Evolutionary conservation across 2,329 filamentous ascomycete species (phyloP), one percentile per base, ranked within the genome.

Genomic region (Pseudopithomyces maydicus): DNA sequence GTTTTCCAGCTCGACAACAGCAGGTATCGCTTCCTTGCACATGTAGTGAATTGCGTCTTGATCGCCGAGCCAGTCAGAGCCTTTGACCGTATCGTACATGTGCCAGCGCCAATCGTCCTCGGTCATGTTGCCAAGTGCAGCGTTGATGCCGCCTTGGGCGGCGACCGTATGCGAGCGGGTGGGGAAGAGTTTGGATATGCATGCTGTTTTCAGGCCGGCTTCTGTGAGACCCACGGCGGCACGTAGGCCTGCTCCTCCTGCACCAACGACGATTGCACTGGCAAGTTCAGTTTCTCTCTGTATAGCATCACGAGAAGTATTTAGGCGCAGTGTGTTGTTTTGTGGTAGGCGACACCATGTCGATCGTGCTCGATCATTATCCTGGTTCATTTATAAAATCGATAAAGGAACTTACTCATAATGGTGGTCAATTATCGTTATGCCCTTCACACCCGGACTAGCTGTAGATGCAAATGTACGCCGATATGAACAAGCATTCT

Each of bases 141-240:
- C 35, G 36, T 50, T 50, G 22, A 41, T 48, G 61, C 86, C 86
- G 61, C 86, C 85, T 74, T 88, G 86, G 22, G 86, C 86, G n/a
- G 86, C 86, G 56, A 88, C 86, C 11, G 85, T 88, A 74, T 88
- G 85, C 64, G 81, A 85, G 75, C 86, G 79, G 17, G 86, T 88
- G 32, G 84, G 84, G 71, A 88, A 88, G 33, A 88, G 78, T 71
- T 88, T 88, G 29, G 84, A 84, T 61, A 88, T 81, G 76, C 85
- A 88, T 59, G 85, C 85, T 58, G 85, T 88, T 64, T 88, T 85
- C 68, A 88, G 82, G 8, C 85, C 85, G 62, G 84, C 83, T 76
- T 88, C 85, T 32, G 85, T 85, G 41, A 88, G 78, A 65, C 86
- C 86, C 65, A 88, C 85, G 56, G 85, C 85, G 50, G 86, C 85